Evolutionary conservation across 306 rosid species (phyloP).

Genomic region (Crotalaria pallida): DNA sequence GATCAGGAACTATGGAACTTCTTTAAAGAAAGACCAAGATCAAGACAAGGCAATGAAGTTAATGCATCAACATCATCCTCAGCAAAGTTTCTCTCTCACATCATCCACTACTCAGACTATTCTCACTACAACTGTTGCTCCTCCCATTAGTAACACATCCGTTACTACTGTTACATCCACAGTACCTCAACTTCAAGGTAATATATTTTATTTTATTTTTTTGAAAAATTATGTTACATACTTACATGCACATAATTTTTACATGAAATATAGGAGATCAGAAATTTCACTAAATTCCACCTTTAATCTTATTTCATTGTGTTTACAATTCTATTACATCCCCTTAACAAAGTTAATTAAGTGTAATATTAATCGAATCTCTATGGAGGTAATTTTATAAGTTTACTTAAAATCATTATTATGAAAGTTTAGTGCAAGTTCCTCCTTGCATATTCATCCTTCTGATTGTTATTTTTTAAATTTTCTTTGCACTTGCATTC

Average conservation of each 20-base stretch:
- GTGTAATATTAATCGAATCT: too few relatives aligned
- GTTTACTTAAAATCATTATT: too few relatives aligned
- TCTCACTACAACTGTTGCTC: not conserved
- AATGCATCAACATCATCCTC: constrained; percentile 25
- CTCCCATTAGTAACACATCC: constrained; percentile 12
- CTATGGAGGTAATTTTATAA: too few relatives aligned
- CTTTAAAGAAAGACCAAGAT: constrained; percentile 30
- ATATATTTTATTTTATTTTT: not conserved
- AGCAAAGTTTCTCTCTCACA: constrained; percentile 21
- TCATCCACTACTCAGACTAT: constrained; percentile 8
- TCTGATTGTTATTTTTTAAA: not conserved
- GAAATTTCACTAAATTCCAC: too few relatives aligned
- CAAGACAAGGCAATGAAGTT: constrained; percentile 23
- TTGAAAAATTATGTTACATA: not conserved
- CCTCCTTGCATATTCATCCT: not conserved
- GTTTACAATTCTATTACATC: too few relatives aligned
- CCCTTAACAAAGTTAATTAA: too few relatives aligned
- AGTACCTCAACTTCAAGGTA: constrained; percentile 55
- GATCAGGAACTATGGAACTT: constrained; percentile 33
- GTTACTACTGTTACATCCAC: constrained; percentile 36
- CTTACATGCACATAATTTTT: not conserved
- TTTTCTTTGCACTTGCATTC: not conserved
- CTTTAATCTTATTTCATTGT: too few relatives aligned
- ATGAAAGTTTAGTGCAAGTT: too few relatives aligned
- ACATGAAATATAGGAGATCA: too few relatives aligned